Base-by-base conservation (phyloP, 345 rosid species). In the Melaleuca alternifolia region DNA sequence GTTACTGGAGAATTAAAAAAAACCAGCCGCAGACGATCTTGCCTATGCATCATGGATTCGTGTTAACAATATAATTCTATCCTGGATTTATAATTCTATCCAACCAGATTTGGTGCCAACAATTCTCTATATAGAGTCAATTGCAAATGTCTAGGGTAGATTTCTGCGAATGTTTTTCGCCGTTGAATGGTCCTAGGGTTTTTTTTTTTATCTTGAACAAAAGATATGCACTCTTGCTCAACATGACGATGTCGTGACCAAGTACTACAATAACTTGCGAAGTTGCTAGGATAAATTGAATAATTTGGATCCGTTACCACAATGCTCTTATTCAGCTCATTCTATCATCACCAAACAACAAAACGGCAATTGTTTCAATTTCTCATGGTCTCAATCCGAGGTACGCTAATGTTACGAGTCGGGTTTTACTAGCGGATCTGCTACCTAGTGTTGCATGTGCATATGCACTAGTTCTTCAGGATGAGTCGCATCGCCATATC, bases 141-240 rank as follows among this genome's bases (percentile, higher is more conserved):
- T 59, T 59, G 33, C 0, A 0, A 0, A n/a, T n/a, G 71, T 59
- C 2, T 26, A n/a, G 0, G 14, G 71, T 18, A 0, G 0, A 59
- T 59, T 33, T 59, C 11, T 1, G 0, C 8, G 3, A 59, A 59
- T 14, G 0, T 12, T 59, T n/a, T 59, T n/a, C 71, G 3, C 71
- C 33, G n/a, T 59, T 4, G 3, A 59, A 59, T 59, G 18, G 18
- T 59, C 4, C 14, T n/a, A 11, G 16, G 18, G n/a, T n/a, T n/a
- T n/a, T n/a, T 2, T n/a, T 59, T 59, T 59, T 59, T 33, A n/a
- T 59, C 18, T 59, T 4, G 0, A 59, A 13, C 37, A 59, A 59
- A 59, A 2, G 18, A n/a, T n/a, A n/a, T n/a, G 37, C 15, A n/a
- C 37, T 33, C 0, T 59, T n/a, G 9, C 37, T n/a, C 18, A n/a